Evolutionary conservation across 176 grass and related monocot genomes (phyloP).

Genomic region (Oryza meridionalis): DNA sequence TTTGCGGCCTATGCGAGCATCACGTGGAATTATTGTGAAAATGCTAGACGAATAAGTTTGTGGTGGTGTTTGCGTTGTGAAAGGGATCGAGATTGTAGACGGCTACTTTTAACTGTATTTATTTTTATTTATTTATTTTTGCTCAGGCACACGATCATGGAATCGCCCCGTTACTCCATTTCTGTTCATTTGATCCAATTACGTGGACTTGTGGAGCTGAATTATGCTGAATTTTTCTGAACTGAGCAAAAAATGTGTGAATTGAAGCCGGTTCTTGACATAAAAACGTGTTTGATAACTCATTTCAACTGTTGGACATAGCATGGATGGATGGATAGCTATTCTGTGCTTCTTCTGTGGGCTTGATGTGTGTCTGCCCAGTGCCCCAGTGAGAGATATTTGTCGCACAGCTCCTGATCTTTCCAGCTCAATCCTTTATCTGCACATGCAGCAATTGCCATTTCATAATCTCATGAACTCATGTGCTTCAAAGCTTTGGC

Average conservation of each 20-base stretch:
- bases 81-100: neutral
- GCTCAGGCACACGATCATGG: neutral
- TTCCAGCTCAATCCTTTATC: neutral
- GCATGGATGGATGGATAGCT: neutral
- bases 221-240: neutral
- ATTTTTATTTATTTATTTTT: neutral
- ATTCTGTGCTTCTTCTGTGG: neutral
- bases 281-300: neutral
- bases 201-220: neutral
- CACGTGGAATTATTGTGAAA: neutral
- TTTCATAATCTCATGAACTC: neutral
- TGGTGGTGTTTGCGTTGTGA: neutral
- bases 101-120: neutral
- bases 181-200: neutral
- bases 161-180: neutral
- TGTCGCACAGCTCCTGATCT: neutral
- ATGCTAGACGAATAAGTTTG: neutral
- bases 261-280: neutral
- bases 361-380: neutral
- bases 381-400: conserved; percentile 19
- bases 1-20: neutral
- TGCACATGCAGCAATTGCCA: neutral
- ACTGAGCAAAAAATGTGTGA: neutral
- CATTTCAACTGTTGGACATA: conserved; percentile 1
- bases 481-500: neutral